Evolutionary conservation across 192 early-diverging fungal species (phyloP).

Genomic region (Endogone sp.): DNA sequence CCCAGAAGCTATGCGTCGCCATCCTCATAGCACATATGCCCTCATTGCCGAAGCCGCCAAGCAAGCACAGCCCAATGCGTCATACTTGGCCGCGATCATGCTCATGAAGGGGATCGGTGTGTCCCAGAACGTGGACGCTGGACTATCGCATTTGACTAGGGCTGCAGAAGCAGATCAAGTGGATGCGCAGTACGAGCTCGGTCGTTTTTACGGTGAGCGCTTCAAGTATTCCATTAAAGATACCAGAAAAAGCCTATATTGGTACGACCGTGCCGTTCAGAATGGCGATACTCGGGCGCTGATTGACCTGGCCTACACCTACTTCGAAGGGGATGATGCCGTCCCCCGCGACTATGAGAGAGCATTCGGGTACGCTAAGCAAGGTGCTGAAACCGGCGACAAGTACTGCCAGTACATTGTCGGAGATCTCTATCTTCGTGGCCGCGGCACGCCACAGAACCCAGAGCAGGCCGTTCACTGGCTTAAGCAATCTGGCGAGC

Average conservation of each 20-base stretch:
- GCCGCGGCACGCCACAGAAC: slow-evolving; percentile 8
- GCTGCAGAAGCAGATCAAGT: slow-evolving; percentile 11
- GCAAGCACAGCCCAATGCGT: slow-evolving; percentile 4
- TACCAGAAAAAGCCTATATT: slow-evolving; percentile 5
- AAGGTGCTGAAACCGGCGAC: slow-evolving; percentile 18
- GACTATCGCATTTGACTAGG: slow-evolving; percentile 4
- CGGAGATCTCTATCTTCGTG: slow-evolving; percentile 24
- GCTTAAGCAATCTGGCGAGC: slow-evolving; percentile 10
- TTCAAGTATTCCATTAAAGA: slow-evolving; percentile 21
- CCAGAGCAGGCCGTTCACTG: slow-evolving; percentile 17
- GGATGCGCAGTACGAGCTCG: slow-evolving; percentile 25
- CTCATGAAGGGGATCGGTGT: slow-evolving; percentile 20
- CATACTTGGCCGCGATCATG: slow-evolving; percentile 19
- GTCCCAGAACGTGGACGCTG: slow-evolving; percentile 9
- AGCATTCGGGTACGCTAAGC: slow-evolving; percentile 21
- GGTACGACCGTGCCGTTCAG: slow-evolving; percentile 21
- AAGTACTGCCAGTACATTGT: slow-evolving; percentile 29
- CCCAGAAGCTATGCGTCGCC: not conserved
- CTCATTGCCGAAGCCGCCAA: slow-evolving; percentile 1
- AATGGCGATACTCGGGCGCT: slow-evolving; percentile 18
- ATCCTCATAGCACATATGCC: not conserved
- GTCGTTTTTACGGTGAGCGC: slow-evolving; percentile 21
- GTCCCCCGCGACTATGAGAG: slow-evolving; percentile 11
- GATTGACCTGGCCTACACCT: slow-evolving; percentile 26
- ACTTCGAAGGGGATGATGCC: slow-evolving; percentile 19